Base-by-base conservation (phyloP, 257 asterid species). In the Capsicum chinense region DNA sequence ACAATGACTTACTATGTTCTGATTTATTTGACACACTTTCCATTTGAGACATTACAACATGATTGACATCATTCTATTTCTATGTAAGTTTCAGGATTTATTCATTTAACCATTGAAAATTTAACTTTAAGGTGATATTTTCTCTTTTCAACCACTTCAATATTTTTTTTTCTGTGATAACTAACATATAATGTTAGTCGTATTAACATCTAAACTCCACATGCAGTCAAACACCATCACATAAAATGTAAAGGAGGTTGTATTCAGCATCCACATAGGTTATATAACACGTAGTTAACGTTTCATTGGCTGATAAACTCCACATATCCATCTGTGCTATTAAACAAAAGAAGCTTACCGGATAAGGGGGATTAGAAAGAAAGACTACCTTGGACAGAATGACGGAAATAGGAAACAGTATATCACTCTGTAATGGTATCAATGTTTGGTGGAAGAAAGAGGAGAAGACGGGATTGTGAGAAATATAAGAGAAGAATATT, bases 11-110 rank as follows among this genome's bases (percentile, higher is more conserved):
- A 37, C 19, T 37, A 0, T 37, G 19, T 68, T 37, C 76, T 21
- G 37, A 6, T 39, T 37, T 37, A 68, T 35, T 67, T 67, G 74
- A 16, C 50, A 67, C 6, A 35, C 73, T 66, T 35, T 67, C 17
- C 21, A 67, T 37, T 67, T 67, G 76, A 67, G 7, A 67, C 12
- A 6, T 17, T 37, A 37, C 76, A 67, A 37, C 12, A 67, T 35
- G 76, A 10, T 67, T 56, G 62, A 67, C 76, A 67, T 37, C 52
- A 67, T 67, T 67, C 50, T 14, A 67, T 67, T 67, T 67, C 52
- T 37, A 67, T 6, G 76, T 14, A 67, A 67, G 76, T 67, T 67
- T 67, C 52, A 37, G 47, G 13, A 67, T 15, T 67, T 35, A 37
- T 67, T 37, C 76, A 37, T 16, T 37, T 35, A 37, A 67, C 76